Evolutionary conservation across 352 stramenopile genomes (phyloP), one percentile per base, ranked within the genome.

Genomic region (Blastocystis sp.): DNA sequence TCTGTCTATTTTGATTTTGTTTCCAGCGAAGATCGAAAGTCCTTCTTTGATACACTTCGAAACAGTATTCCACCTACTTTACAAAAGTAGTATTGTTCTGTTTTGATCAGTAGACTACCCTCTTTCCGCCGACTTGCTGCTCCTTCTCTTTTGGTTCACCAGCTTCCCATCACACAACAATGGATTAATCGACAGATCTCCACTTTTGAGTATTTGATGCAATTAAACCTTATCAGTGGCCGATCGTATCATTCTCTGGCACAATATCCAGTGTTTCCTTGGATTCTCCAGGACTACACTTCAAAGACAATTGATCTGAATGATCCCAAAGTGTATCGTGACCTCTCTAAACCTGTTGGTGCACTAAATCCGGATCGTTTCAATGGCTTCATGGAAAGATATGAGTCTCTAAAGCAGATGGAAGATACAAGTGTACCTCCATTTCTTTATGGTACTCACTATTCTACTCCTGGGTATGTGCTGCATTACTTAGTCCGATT

Each of bases 261-360:
- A 79, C 96, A 99, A 90, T 99, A 99, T 90, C 96, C 97, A 34
- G 95, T 99, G 5, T 98, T 98, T 69, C 97, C 97, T 18, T 99
- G 97, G 97, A 93, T 98, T 2, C 87, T 99, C 7, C 93, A 94
- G 0, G 96, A 99, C 91, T 99, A 99, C 91, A 94, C 91, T 2
- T 97, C 94, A 0, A 90, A 95, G 37, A 93, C 94, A 62, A 92
- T 99, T 20, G 95, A 99, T 90, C 91, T 99, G 1, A 92, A 91
- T n/a, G 93, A 98, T 87, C 93, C 92, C 26, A 90, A 63, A 1
- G 95, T 96, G 20, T 99, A 96, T 91, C 94, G 97, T 34, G 96
- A 99, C 91, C 90, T 99, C 7, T 94, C 92, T 3, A 98, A 98
- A 90, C 97, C 97, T 1, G 98, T 99, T 91, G 97, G 97, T 13